Evolutionary conservation across 371 early-diverging fungal genomes (phyloP), one percentile per base, ranked within the genome.

Genomic region (Mucor circinelloides): DNA sequence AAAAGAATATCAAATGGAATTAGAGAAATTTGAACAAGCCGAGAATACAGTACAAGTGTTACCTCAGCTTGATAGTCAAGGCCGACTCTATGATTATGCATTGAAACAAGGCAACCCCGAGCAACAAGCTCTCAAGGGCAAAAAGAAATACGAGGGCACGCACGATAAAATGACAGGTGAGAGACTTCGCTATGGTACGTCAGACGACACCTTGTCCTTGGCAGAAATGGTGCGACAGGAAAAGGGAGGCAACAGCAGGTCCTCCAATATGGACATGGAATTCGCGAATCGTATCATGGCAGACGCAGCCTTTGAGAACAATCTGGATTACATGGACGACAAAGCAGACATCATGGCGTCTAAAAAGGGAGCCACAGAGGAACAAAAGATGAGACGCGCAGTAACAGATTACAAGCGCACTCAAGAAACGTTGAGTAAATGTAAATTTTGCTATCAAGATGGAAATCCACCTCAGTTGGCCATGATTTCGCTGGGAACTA

Each of bases 271-370:
- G 83, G 96, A 95, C 67, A 67, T 79, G 23, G 90, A 89, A 32
- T 78, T 94, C 63, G 94, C 95, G 0, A 82, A 88, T 36, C 84
- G 89, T 42, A 95, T 95, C 58, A 81, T 89, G 4, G 67, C 84
- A n/a, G 95, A 95, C 73, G 76, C 88, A n/a, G 78, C 85, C 7
- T 95, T 91, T 72, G 81, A 85, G 80, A 87, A 91, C 70, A 87
- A 89, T 58, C 68, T 87, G n/a, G 98, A 97, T 61, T 95, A 97
- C 60, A 87, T 96, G 88, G 97, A 97, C 74, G 97, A 96, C 19
- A 87, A 93, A 27, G 87, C 90, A 2, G 96, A 96, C 67, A 84
- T 85, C n/a, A 83, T 96, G 64, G 88, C 94, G 0, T 73, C 85
- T 48, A 82, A 81, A 27, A 82, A 84, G 58, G 85, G 86, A 21